Conservation (phyloP, 1,139 yeast species). For the Yamadazyma spencermartinsiae region DNA sequence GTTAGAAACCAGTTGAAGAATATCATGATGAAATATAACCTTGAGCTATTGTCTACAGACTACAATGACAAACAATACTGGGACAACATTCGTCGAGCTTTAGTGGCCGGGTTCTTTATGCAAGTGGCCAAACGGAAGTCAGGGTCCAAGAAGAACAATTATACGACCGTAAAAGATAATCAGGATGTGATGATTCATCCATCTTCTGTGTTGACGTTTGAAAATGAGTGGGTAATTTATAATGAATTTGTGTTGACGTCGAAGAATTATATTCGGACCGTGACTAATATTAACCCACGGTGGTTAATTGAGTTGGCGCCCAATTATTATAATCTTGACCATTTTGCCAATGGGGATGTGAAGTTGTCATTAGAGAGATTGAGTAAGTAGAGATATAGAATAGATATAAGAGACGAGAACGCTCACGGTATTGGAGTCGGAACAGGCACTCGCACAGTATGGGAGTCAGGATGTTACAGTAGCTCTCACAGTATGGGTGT, state of each 20-base stretch:
- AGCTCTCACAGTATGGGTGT: no score
- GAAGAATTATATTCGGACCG: conserved; percentile 91
- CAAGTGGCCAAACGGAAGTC: conserved; percentile 90
- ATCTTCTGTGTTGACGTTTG: conserved; percentile 81
- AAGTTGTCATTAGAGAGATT: conserved; percentile 71
- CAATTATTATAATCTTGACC: conserved; percentile 71
- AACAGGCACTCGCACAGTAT: no score
- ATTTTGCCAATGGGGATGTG: conserved; percentile 82
- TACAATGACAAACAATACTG: conserved; percentile 67
- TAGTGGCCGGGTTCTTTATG: conserved; percentile 95
- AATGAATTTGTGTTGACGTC: conserved; percentile 94
- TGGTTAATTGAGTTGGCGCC: conserved; percentile 91
- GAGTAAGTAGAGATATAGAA: conserved; percentile 40
- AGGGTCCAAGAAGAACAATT: conserved; percentile 63
- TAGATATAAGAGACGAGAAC: no score
- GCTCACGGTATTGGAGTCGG: no score
- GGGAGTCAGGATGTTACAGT: no score
- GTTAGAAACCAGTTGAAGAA: conserved; percentile 82
- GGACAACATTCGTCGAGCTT: conserved; percentile 79
- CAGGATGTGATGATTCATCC: conserved; percentile 96
- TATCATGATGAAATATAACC: conserved; percentile 78
- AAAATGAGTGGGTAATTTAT: conserved; percentile 90
- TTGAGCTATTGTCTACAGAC: conserved; percentile 71
- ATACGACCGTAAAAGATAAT: conserved; percentile 88
- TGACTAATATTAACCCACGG: conserved; percentile 88